These are phyloP conservation scores for Phytomonas francai DNA, from an alignment of 208 protist genomes.

Conservation along the genomic window DNA sequence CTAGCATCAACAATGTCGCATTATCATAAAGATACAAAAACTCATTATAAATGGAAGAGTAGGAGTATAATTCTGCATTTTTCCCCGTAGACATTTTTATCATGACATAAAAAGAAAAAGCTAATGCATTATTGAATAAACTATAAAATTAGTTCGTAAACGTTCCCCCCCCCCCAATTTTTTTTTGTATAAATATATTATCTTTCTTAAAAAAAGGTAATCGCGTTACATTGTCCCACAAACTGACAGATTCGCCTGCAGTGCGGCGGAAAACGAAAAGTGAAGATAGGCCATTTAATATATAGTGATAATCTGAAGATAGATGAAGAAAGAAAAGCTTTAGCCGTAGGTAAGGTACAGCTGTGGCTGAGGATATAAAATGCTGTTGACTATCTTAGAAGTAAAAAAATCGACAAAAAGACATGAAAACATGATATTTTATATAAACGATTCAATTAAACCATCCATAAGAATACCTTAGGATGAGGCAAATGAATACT, in stretches of 20 bases:
- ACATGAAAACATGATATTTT: neutral
- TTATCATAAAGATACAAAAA: slow-evolving; percentile 1
- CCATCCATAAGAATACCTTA: neutral
- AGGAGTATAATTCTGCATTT: slow-evolving; percentile 1
- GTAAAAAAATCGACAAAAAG: neutral
- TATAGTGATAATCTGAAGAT: neutral
- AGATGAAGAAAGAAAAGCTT: neutral
- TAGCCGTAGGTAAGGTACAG: neutral
- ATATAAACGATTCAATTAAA: slow-evolving; percentile 6
- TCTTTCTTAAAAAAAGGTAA: neutral
- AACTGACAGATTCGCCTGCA: neutral
- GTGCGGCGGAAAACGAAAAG: neutral
- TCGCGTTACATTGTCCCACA: neutral
- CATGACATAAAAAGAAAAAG: slow-evolving; percentile 4
- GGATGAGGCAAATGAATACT: neutral
- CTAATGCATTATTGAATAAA: slow-evolving; percentile 4
- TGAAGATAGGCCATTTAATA: neutral
- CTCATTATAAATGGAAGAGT: neutral
- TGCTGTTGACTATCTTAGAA: slow-evolving; percentile 1
- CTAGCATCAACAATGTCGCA: neutral
- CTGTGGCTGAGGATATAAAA: slow-evolving; percentile 1
- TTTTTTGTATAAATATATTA: neutral
- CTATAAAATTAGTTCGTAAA: neutral
- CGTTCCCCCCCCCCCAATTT: neutral
- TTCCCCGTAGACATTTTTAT: neutral